Conservation (phyloP, 176 grass and related monocot genomes). For the Avena eriantha region DNA sequence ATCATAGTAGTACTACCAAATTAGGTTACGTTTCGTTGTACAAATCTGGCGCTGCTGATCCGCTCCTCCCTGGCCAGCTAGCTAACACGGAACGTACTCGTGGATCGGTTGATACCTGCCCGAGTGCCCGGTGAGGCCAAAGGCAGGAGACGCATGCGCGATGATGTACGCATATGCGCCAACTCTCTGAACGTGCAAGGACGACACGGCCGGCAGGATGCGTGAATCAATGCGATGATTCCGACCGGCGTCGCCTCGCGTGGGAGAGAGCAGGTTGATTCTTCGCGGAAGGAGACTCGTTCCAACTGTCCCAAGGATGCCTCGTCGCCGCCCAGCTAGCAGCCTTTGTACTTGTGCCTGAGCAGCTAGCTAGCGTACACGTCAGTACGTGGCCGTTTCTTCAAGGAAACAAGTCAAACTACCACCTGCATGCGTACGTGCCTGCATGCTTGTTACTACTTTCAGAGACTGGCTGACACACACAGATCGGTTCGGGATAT, state of each 20-base stretch:
- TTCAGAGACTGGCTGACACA: neutral
- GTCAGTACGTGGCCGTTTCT: constrained; percentile 13
- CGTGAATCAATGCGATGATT: too few relatives aligned
- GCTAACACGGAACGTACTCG: neutral
- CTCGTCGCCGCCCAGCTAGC: neutral
- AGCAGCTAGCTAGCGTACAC: neutral
- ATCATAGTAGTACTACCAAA: neutral
- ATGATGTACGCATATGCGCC: neutral
- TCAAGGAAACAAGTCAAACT: constrained; percentile 1
- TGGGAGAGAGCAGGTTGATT: neutral
- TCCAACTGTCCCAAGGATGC: neutral
- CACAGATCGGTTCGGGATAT: too few relatives aligned
- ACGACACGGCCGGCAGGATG: neutral
- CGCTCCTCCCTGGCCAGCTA: neutral
- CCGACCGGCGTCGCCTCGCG: too few relatives aligned
- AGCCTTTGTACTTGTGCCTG: neutral
- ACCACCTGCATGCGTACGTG: neutral
- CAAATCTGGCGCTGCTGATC: neutral
- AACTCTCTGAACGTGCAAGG: neutral
- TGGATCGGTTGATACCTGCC: neutral
- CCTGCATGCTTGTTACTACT: neutral
- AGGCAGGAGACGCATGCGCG: constrained; percentile 11
- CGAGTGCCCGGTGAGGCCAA: neutral
- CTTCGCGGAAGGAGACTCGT: neutral
- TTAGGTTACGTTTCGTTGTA: neutral